Evolutionary conservation across 2,329 filamentous ascomycete genomes (phyloP).

Genomic region (Trichoderma atrobrunneum): DNA sequence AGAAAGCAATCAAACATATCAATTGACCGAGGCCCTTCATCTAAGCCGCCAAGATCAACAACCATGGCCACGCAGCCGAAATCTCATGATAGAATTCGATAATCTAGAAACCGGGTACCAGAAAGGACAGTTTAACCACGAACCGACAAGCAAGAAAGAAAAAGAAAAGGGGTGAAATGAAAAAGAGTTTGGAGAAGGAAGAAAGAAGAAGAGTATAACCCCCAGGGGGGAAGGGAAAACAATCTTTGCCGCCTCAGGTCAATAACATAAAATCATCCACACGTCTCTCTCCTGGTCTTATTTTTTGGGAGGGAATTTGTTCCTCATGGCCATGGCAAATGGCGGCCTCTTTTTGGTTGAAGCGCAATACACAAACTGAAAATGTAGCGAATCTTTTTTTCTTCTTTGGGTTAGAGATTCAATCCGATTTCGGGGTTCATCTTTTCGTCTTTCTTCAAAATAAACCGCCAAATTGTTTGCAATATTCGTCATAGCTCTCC

Average conservation of each 20-base stretch:
- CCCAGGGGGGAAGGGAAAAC: not conserved
- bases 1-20: not conserved
- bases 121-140: constrained; percentile 2
- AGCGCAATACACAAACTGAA: not conserved
- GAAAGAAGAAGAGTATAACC: not conserved
- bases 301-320: not conserved
- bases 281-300: not conserved
- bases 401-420: not conserved
- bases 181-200: not conserved
- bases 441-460: not conserved
- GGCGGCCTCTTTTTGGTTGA: not conserved
- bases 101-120: not conserved
- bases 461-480: not conserved
- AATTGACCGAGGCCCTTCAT: not conserved
- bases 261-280: constrained; percentile 5
- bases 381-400: not conserved
- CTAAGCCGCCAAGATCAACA: not conserved
- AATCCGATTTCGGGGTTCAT: not conserved
- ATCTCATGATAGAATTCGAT: not conserved
- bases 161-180: not conserved
- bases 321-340: not conserved
- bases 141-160: not conserved
- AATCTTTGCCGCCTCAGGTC: constrained; percentile 4
- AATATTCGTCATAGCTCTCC: not conserved
- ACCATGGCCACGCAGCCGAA: not conserved